These are phyloP conservation scores for Alternaria tenuissima DNA, from an alignment of 2,329 filamentous ascomycete species.

Conservation along the genomic window DNA sequence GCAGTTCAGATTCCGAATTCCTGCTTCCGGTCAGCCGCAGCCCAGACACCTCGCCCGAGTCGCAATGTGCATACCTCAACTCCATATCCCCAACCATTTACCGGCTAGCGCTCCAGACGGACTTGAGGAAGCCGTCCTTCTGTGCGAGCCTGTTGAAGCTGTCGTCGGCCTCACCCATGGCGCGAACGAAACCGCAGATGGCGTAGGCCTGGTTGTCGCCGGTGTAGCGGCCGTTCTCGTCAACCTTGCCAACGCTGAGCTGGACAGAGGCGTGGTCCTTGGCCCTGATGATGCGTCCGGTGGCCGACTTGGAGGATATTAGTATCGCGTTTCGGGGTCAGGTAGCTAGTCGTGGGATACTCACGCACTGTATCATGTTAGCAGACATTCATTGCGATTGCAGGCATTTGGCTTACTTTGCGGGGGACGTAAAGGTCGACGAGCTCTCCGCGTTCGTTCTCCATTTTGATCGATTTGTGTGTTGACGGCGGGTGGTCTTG, in stretches of 20 bases:
- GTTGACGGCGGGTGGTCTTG: conserved; percentile 36
- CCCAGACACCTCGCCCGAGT: background rate
- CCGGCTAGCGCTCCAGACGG: conserved; percentile 82
- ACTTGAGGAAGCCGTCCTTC: conserved; percentile 96
- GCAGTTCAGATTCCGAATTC: conserved; percentile 43
- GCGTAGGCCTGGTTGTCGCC: conserved; percentile 98
- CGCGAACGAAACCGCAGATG: conserved; percentile 95
- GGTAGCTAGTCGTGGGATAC: conserved; percentile 16
- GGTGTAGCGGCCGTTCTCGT: conserved; percentile 97
- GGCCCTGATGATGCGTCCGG: conserved; percentile 98
- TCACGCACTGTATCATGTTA: conserved; percentile 50
- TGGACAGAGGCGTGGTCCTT: conserved; percentile 99
- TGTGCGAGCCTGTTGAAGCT: conserved; percentile 94
- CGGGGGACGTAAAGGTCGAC: conserved; percentile 72
- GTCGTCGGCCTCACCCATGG: conserved; percentile 98
- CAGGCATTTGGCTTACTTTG: conserved; percentile 21
- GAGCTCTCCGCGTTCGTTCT: conserved; percentile 99
- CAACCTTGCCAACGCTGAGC: conserved; percentile 96
- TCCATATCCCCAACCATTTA: conserved; percentile 53
- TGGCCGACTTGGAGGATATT: conserved; percentile 35
- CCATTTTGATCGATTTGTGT: conserved; percentile 72
- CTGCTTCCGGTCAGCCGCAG: conserved; percentile 29
- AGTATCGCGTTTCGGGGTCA: conserved; percentile 28
- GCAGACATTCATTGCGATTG: background rate
- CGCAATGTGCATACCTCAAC: conserved; percentile 34